Evolutionary conservation across 169 alveolate species (phyloP), one percentile per base, ranked within the genome.

Genomic region (Neospora caninum): DNA sequence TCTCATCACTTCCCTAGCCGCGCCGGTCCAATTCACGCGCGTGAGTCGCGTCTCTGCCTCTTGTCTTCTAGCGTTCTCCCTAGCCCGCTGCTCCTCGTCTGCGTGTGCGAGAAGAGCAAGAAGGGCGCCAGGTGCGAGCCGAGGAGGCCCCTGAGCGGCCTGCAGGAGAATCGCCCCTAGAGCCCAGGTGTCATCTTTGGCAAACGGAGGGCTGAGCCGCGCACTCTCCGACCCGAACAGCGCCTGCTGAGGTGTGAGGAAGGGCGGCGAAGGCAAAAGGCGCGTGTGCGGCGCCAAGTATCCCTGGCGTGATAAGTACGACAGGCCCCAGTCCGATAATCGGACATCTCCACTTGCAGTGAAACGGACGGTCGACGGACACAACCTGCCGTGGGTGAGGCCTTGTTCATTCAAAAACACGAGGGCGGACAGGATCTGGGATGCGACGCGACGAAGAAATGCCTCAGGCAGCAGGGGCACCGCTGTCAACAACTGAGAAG

Each of bases 261-360:
- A 83, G 7, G 92, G 70, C 84, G 82, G 88, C 67, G 92, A 69
- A 1, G 94, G 73, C 9, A 0, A 49, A 22, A 92, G 54, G 45
- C 54, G 84, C 0, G 94, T 88, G 25, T 88, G 36, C 38, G 94
- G 92, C 10, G 94, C 69, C 78, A 80, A n/a, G 43, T 41, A 16
- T 29, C 92, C 94, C 13, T 78, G 87, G 27, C 41, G 84, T 0
- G 93, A 54, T 31, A 93, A 91, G 54, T 93, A 38, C 39, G 84
- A 20, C 38, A 93, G 89, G 10, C 95, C 95, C 93, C 93, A 93
- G 31, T 93, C 95, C 41, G 88, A 39, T 0, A 93, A 91, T 18
- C 91, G 93, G 27, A 93, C 95, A 67, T 93, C 69, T 0, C 95
- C 93, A 16, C 64, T 54, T 27, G 93, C 70, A 69, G 58, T 86